A percentile compares a stretch with the other conserved stretches of the same genome.
Conservation (phyloP, 352 stramenopile species). For the Pythium coloratum region DNA sequence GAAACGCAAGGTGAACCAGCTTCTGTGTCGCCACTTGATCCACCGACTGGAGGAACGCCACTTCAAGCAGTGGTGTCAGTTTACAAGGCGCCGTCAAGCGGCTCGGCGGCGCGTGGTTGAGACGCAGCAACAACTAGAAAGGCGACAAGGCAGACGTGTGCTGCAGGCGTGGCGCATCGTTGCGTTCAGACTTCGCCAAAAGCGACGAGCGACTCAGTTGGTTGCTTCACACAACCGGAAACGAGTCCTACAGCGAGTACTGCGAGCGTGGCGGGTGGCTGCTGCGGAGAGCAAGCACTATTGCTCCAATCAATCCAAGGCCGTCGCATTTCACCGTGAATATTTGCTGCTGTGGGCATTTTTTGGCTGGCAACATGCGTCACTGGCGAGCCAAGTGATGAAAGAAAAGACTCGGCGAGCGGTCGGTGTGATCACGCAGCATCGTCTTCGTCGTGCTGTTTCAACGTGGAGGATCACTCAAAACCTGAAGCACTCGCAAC, state of each 20-base stretch:
- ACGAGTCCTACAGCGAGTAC: neutral
- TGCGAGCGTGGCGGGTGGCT: neutral
- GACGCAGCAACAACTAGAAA: neutral
- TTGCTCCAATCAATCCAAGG: conserved; percentile 2
- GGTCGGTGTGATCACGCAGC: neutral
- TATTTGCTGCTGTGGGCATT: conserved; percentile 18
- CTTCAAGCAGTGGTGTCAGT: neutral
- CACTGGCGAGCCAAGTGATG: conserved; percentile 1
- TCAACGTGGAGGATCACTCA: neutral
- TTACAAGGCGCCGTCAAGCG: neutral
- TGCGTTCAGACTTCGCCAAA: neutral
- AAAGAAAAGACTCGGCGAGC: neutral
- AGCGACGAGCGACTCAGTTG: neutral
- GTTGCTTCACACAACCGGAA: neutral
- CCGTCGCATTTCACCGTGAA: conserved; percentile 17
- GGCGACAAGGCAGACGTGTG: neutral
- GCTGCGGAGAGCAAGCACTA: neutral
- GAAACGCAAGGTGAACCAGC: neutral
- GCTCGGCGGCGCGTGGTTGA: neutral
- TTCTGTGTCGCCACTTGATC: neutral
- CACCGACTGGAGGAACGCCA: neutral
- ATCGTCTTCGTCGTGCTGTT: neutral
- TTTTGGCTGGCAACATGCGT: conserved; percentile 19
- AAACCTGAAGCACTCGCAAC: neutral
- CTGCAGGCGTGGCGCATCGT: conserved; percentile 1